Percentiles rank a stretch among this genome's conserved stretches.
phyloP scores from a whole-genome alignment of 2,329 filamentous ascomycete species.

The Fusarium verticillioides region DNA sequence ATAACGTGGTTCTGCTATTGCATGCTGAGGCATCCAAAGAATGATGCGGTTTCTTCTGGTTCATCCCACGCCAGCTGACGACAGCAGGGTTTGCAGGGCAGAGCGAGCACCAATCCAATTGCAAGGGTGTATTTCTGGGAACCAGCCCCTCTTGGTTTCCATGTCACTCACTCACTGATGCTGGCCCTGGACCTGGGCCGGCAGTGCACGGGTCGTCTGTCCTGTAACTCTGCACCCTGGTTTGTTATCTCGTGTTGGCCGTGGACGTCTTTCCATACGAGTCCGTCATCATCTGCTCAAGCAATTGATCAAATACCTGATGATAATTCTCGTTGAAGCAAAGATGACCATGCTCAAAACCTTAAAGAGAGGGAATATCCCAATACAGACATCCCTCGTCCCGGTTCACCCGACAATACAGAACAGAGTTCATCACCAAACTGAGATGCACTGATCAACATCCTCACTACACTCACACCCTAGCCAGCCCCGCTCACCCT shows the following conservation, averaged over 20 bases:
- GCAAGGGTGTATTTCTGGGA: slow-evolving; percentile 2
- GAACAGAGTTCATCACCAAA: slow-evolving; percentile 5
- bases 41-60: background rate
- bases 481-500: background rate
- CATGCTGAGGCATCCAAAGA: background rate
- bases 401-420: slow-evolving; percentile 26
- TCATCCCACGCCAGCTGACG: slow-evolving; percentile 21
- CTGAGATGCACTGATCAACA: slow-evolving; percentile 1
- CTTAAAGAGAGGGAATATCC: background rate
- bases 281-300: background rate
- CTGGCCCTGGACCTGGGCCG: background rate
- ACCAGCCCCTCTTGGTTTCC: background rate
- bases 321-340: background rate
- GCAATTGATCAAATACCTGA: background rate
- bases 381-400: background rate
- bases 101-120: background rate
- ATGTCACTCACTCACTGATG: background rate
- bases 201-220: background rate
- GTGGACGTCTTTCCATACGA: background rate
- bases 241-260: slow-evolving; percentile 1
- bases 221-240: background rate
- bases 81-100: background rate
- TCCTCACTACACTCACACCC: slow-evolving; percentile 19
- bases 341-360: background rate
- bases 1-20: background rate